Base-by-base conservation (phyloP, 2,329 filamentous ascomycete species). In the Lasiodiplodia gonubiensis region DNA sequence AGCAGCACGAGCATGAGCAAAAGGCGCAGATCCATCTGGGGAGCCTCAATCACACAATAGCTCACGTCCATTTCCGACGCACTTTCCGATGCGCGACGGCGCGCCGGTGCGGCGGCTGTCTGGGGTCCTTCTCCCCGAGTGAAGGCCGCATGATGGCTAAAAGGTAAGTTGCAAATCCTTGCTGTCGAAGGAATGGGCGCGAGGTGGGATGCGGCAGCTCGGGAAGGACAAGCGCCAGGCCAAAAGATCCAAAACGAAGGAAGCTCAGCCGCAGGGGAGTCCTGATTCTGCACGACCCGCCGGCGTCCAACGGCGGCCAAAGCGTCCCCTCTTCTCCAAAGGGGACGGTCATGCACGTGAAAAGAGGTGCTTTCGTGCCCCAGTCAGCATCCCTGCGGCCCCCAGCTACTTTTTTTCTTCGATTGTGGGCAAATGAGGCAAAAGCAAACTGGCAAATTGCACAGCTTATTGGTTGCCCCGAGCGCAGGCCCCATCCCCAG, bases 251-350 rank as follows among this genome's bases (percentile, higher is more conserved):
- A 49, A 51, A 23, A 48, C 46, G 42, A 63, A 63, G 18, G 23
- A 48, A 51, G 42, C 25, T 30, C 59, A 35, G 35, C 35, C 46
- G 35, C 42, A 48, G 46, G 57, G 42, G 30, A 51, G 11, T 51
- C 59, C 46, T 63, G 59, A 63, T 63, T 63, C 59, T 63, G 59
- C 59, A 63, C 27, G 59, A 25, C 59, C 59, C 59, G 59, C 59
- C 18, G 12, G 42, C n/a, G 35, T 46, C 35, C 55, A 60, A 60
- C 23, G 25, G n/a, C 23, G 57, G 59, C 8, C 59, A 46, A 51
- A 63, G 59, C 59, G 49, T 48, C 42, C 35, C 21, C 6, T 46
- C 55, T 39, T 37, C 33, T 14, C 21, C n/a, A 16, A 21, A 51
- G 25, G 35, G 46, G 25, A 30, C 35, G 42, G 46, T 4, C 16